Evolutionary conservation across 306 rosid species (phyloP).

Genomic region (Corylus heterophylla): DNA sequence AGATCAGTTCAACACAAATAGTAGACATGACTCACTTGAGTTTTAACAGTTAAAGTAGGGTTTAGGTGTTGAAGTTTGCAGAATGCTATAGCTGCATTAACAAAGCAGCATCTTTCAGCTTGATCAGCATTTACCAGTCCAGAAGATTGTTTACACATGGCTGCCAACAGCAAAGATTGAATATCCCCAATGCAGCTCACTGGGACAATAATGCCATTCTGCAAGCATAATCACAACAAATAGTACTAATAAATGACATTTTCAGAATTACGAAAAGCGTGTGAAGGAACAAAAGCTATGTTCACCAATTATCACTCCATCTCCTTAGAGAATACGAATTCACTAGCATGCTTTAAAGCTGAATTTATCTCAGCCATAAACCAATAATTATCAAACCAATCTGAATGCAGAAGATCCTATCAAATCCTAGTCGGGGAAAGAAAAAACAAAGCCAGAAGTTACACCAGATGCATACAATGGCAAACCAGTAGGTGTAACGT

Average conservation of each 20-base stretch:
- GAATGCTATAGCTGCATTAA: conserved; percentile 77
- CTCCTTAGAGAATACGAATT: conserved; percentile 15
- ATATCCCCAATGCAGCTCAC: conserved; percentile 61
- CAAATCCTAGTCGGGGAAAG: background rate
- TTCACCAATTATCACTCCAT: conserved; percentile 9
- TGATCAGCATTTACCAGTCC: conserved; percentile 52
- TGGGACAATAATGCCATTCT: conserved; percentile 57
- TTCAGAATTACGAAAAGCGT: conserved; percentile 12
- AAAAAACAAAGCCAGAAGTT: background rate
- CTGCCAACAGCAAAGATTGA: conserved; percentile 76
- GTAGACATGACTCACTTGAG: conserved; percentile 61
- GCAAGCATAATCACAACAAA: conserved; percentile 41
- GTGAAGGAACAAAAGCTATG: conserved; percentile 25
- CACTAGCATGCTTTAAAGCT: conserved; percentile 3
- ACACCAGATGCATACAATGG: background rate
- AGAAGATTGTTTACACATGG: conserved; percentile 66
- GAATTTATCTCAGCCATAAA: background rate
- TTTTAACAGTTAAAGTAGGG: conserved; percentile 53
- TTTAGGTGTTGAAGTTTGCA: conserved; percentile 95
- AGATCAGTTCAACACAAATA: conserved; percentile 27
- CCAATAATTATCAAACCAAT: background rate
- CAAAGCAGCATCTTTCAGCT: conserved; percentile 73
- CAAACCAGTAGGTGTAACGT: background rate
- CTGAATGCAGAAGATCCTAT: background rate
- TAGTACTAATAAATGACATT: conserved; percentile 29